These are phyloP conservation scores for Trichoderma parareesei DNA, from an alignment of 495 filamentous ascomycete genomes.

Conservation along the genomic window DNA sequence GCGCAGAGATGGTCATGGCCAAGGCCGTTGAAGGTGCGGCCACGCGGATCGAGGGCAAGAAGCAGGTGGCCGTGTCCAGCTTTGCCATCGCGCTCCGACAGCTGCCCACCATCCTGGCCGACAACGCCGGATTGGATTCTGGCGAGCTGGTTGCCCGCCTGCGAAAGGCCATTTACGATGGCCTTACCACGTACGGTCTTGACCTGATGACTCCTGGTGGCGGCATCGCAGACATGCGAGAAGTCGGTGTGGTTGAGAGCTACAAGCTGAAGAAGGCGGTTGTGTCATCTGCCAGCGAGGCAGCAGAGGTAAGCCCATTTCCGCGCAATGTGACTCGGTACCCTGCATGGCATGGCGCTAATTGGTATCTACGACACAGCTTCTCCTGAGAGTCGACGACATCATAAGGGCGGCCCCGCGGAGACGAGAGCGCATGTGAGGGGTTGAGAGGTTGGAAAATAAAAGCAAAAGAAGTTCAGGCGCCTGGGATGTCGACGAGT, in stretches of 20 bases:
- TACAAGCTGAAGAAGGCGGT: conserved; percentile 98
- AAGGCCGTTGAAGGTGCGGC: conserved; percentile 94
- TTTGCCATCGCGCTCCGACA: conserved; percentile 87
- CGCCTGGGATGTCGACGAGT: conserved; percentile 6
- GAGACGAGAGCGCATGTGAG: conserved; percentile 51
- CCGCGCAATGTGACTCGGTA: not conserved
- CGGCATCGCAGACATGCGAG: conserved; percentile 91
- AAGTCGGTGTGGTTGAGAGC: conserved; percentile 91
- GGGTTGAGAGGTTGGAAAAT: not conserved
- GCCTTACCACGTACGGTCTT: conserved; percentile 82
- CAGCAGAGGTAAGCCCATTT: conserved; percentile 71
- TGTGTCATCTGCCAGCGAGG: conserved; percentile 88
- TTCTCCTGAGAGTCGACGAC: conserved; percentile 77
- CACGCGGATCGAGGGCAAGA: conserved; percentile 92
- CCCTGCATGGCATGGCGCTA: not conserved
- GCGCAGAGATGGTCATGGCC: conserved; percentile 97
- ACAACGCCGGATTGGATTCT: conserved; percentile 94
- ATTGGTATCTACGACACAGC: conserved; percentile 29
- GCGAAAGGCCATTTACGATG: conserved; percentile 87
- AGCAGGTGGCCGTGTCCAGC: conserved; percentile 82
- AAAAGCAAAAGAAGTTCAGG: conserved; percentile 6
- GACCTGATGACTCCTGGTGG: conserved; percentile 86
- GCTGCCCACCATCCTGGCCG: conserved; percentile 91
- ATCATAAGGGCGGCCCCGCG: conserved; percentile 76
- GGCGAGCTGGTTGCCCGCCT: conserved; percentile 88